Evolutionary conservation across 1,139 yeast species (phyloP).

Genomic region (Tardiomyces blankii): DNA sequence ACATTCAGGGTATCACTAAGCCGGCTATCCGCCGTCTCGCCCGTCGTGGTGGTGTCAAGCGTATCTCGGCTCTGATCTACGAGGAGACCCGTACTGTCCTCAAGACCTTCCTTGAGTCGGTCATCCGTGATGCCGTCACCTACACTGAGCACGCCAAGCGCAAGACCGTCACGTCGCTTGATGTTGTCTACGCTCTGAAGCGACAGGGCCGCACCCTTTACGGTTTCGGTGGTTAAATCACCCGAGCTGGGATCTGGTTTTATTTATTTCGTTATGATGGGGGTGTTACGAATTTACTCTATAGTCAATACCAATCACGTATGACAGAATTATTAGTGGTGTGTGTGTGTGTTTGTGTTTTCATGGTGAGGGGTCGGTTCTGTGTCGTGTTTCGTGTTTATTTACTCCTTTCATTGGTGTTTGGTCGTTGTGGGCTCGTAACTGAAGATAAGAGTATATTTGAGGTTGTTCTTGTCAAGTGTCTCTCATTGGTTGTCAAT

Average conservation of each 20-base stretch:
- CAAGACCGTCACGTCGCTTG: constrained; percentile 98
- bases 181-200: constrained; percentile 98
- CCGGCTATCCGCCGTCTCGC: constrained; percentile 99
- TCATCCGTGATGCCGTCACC: constrained; percentile 97
- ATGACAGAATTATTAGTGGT: too few species aligned
- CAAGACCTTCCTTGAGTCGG: constrained; percentile 92
- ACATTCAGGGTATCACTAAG: constrained; percentile 99
- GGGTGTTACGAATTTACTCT: neutral
- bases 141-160: constrained; percentile 99
- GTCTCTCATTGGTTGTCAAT: too few species aligned
- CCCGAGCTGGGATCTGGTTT: neutral
- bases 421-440: too few species aligned
- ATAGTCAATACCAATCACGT: neutral
- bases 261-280: neutral
- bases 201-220: constrained; percentile 99
- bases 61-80: constrained; percentile 97
- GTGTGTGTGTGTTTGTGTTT: neutral
- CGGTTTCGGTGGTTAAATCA: constrained; percentile 95
- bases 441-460: too few species aligned
- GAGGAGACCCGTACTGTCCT: constrained; percentile 98
- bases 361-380: too few species aligned
- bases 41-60: constrained; percentile 99
- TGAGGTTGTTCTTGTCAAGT: too few species aligned
- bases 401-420: too few species aligned
- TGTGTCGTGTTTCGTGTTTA: too few species aligned